These are phyloP conservation scores for Jaenimonas drosophilae DNA, from an alignment of 208 protist species.

Conservation along the genomic window DNA sequence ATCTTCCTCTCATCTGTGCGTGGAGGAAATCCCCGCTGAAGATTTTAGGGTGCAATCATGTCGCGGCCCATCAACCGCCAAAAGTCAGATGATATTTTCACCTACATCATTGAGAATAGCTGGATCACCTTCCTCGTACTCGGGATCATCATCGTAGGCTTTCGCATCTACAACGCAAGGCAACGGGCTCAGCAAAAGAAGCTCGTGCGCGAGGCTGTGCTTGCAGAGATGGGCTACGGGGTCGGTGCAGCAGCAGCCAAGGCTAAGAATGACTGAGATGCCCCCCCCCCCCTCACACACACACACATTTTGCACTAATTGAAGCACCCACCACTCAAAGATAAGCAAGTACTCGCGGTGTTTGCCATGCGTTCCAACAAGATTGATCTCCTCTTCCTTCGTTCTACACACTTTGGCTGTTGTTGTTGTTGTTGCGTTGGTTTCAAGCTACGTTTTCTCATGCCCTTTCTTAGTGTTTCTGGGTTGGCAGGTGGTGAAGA, in stretches of 20 bases:
- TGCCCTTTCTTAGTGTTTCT: slow-evolving; percentile 43
- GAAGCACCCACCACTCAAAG: background rate
- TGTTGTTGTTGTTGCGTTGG: background rate
- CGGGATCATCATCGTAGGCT: slow-evolving; percentile 53
- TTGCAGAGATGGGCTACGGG: slow-evolving; percentile 46
- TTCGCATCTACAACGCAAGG: slow-evolving; percentile 71
- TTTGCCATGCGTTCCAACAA: slow-evolving; percentile 2
- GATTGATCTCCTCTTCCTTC: slow-evolving; percentile 5
- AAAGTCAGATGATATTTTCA: slow-evolving; percentile 11
- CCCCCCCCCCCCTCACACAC: background rate
- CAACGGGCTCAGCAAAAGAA: slow-evolving; percentile 46
- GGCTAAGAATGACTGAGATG: background rate
- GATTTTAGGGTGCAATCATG: too few relatives aligned
- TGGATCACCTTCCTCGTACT: slow-evolving; percentile 72
- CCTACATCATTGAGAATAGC: slow-evolving; percentile 31
- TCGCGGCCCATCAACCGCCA: too few relatives aligned
- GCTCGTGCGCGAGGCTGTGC: slow-evolving; percentile 49
- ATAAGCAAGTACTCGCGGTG: background rate
- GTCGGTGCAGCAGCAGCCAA: slow-evolving; percentile 1
- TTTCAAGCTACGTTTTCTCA: too few relatives aligned
- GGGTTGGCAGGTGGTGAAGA: slow-evolving; percentile 33
- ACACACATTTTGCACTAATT: background rate
- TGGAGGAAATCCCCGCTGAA: too few relatives aligned
- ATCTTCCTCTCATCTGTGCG: too few relatives aligned
- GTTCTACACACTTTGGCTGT: background rate